These are phyloP conservation scores for Solanum infundibuliforme DNA, from an alignment of 257 asterid species.

Conservation along the genomic window DNA sequence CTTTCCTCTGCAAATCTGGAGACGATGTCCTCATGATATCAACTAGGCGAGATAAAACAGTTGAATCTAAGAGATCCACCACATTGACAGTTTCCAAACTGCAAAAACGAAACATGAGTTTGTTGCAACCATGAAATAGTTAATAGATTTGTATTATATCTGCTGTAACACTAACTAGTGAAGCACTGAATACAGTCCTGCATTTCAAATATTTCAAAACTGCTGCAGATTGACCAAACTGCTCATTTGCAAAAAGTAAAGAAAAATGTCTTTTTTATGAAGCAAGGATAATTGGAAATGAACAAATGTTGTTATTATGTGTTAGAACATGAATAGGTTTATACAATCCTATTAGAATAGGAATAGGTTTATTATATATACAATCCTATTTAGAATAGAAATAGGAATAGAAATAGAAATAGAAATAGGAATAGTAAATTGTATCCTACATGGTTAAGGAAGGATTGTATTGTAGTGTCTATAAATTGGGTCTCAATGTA, in stretches of 20 bases:
- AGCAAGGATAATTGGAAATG: not conserved
- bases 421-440: too few species aligned
- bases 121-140: not conserved
- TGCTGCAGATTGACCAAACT: not conserved
- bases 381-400: not conserved
- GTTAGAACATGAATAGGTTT: not conserved
- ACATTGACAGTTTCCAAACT: slow-evolving; percentile 23
- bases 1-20: slow-evolving; percentile 62
- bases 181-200: not conserved
- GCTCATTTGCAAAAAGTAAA: not conserved
- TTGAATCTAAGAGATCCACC: slow-evolving; percentile 37
- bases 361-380: not conserved
- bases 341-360: not conserved
- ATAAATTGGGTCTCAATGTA: not conserved
- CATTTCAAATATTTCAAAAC: not conserved
- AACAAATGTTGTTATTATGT: not conserved
- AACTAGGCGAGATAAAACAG: slow-evolving; percentile 45
- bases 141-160: not conserved
- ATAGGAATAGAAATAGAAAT: too few species aligned
- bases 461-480: not conserved
- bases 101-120: slow-evolving; percentile 16
- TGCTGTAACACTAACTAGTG: not conserved
- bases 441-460: not conserved
- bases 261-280: not conserved
- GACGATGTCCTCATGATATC: slow-evolving; percentile 49